A percentile compares a stretch with the other conserved stretches of the same genome.
Evolutionary conservation across 768 basidiomycete species (phyloP).

Genomic region (Cyathus striatus): DNA sequence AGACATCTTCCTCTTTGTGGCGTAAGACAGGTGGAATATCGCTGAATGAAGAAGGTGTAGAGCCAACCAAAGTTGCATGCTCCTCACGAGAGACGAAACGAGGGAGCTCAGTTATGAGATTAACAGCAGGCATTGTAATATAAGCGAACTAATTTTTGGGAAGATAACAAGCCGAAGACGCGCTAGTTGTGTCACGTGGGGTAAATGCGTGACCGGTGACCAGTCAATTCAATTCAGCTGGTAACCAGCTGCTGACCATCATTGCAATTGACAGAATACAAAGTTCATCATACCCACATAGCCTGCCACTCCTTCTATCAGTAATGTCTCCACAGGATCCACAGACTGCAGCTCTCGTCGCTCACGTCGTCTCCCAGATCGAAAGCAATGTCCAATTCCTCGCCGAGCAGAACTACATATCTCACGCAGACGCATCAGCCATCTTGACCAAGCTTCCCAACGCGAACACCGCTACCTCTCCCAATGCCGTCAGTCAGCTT

Average conservation of each 20-base stretch:
- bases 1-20: slow-evolving; percentile 69
- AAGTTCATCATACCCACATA: no score
- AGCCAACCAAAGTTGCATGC: slow-evolving; percentile 59
- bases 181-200: no score
- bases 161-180: no score
- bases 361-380: slow-evolving; percentile 54
- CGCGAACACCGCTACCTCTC: slow-evolving; percentile 6
- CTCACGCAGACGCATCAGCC: slow-evolving; percentile 38
- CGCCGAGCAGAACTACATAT: slow-evolving; percentile 47
- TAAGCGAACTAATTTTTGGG: no score
- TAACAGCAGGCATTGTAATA: slow-evolving; percentile 32
- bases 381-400: slow-evolving; percentile 55
- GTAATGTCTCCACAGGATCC: slow-evolving; percentile 30
- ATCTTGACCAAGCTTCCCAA: slow-evolving; percentile 48
- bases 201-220: no score
- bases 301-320: no score
- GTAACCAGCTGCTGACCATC: no score
- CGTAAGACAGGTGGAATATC: slow-evolving; percentile 82
- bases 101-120: slow-evolving; percentile 29
- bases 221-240: no score
- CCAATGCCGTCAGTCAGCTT: slow-evolving; percentile 11
- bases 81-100: slow-evolving; percentile 50
- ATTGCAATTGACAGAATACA: no score
- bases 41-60: slow-evolving; percentile 79
- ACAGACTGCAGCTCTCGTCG: slow-evolving; percentile 42